Evolutionary conservation across 495 filamentous ascomycete genomes (phyloP), one percentile per base, ranked within the genome.

Genomic region (Zalerion maritima): DNA sequence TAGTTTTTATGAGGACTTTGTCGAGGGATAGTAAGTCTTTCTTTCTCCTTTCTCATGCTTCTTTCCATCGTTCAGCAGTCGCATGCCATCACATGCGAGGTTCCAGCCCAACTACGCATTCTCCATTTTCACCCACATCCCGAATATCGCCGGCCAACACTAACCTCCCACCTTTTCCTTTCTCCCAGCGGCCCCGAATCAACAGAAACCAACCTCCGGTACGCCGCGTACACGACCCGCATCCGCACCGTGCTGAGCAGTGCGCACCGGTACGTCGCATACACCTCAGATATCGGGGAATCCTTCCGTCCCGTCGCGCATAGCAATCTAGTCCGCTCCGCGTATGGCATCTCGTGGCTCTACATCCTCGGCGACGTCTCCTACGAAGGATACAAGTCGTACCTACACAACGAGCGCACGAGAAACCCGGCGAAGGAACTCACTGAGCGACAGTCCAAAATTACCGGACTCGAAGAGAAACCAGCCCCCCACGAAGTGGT

Each of bases 261-360:
- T 23, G 83, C 85, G 16, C 89, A 97, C 47, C 79, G 89, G 46
- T 96, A 97, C 52, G 82, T 97, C 35, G 89, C 89, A 38, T 97
- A 96, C 58, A 96, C 89, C 9, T 87, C 80, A 18, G 89, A 97
- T 50, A 83, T 97, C 24, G 89, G 89, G 49, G 89, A 97, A 52
- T 91, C 81, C 6, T 97, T 97, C 57, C 77, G 89, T 4, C 89
- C 89, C 3, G 67, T 96, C 31, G 85, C 86, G 3, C 83, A 94
- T 50, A 86, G 82, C 0, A 73, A 56, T 41, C 58, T 87, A 3
- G 79, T 97, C 3, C 67, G 73, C 23, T 58, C 71, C 29, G 89
- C 89, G 5, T 97, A 97, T 52, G 87, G 70, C 32, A 61, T 97
- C 32, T 91, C 81, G 13, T 96, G 89, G 89, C 63, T 74, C 12